phyloP scores from a whole-genome alignment of 2,329 filamentous ascomycete species.

The Fusarium oligoseptatum region DNA sequence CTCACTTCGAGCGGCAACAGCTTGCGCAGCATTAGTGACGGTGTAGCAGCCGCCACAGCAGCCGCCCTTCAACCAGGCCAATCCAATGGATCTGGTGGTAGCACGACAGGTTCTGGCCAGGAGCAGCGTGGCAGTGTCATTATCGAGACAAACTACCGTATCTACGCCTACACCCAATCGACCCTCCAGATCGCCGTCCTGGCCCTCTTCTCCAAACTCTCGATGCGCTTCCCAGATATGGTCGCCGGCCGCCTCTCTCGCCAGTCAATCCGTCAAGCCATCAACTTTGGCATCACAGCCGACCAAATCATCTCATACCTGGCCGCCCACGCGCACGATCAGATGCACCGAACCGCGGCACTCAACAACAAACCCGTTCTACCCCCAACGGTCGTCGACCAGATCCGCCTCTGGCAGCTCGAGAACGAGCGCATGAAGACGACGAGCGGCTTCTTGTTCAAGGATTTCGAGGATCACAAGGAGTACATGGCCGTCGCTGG shows the following conservation, averaged over 20 bases:
- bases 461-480: conserved; percentile 80
- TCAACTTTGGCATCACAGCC: conserved; percentile 90
- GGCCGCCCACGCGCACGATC: conserved; percentile 91
- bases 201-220: conserved; percentile 87
- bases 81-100: conserved; percentile 48
- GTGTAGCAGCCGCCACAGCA: conserved; percentile 74
- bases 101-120: conserved; percentile 52
- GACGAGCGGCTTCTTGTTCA: conserved; percentile 86
- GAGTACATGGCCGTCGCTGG: conserved; percentile 79
- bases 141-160: conserved; percentile 96
- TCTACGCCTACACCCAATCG: conserved; percentile 97
- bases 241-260: conserved; percentile 93
- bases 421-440: conserved; percentile 95
- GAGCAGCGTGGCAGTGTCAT: conserved; percentile 86
- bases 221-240: conserved; percentile 93
- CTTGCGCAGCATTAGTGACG: conserved; percentile 77
- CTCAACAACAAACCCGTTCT: conserved; percentile 76
- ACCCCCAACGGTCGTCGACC: conserved; percentile 95
- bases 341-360: conserved; percentile 80
- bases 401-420: conserved; percentile 97
- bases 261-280: conserved; percentile 87
- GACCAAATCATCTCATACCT: conserved; percentile 97
- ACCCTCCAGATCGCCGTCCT: conserved; percentile 95
- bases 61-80: conserved; percentile 56
- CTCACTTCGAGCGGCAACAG: conserved; percentile 83